A percentile compares a stretch with the other conserved stretches of the same genome.
Evolutionary conservation across 257 asterid species (phyloP).

Genomic region (Penstemon newberryi): DNA sequence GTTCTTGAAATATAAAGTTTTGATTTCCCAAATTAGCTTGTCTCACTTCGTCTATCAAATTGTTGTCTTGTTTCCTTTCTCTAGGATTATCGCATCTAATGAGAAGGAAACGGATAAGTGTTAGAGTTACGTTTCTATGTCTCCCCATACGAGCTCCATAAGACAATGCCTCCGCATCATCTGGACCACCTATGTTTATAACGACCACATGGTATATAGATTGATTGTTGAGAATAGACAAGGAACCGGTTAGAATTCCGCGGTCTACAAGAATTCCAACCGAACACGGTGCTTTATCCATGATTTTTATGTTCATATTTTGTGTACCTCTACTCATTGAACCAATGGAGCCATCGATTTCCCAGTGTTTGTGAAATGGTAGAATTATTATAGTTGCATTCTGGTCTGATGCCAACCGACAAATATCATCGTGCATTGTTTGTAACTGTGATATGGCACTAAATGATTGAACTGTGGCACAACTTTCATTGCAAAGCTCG

Average conservation of each 20-base stretch:
- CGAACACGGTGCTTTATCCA: slow-evolving; percentile 69
- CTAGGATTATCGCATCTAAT: slow-evolving; percentile 59
- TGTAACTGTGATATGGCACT: slow-evolving; percentile 51
- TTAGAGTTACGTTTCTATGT: slow-evolving; percentile 52
- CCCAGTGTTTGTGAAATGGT: slow-evolving; percentile 82
- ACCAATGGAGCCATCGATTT: slow-evolving; percentile 71
- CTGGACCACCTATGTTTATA: slow-evolving; percentile 72
- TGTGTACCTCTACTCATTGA: slow-evolving; percentile 46
- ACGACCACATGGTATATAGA: slow-evolving; percentile 51
- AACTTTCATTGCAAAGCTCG: slow-evolving; percentile 51
- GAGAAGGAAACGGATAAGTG: slow-evolving; percentile 61
- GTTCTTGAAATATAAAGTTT: slow-evolving; percentile 61
- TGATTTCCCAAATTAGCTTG: slow-evolving; percentile 52
- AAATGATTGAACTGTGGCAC: slow-evolving; percentile 56
- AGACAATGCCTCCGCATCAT: slow-evolving; percentile 72
- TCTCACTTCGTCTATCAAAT: slow-evolving; percentile 58
- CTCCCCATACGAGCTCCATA: slow-evolving; percentile 66
- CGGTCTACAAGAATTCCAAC: slow-evolving; percentile 68
- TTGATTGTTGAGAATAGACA: slow-evolving; percentile 48
- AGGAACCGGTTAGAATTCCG: slow-evolving; percentile 46
- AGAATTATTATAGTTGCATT: slow-evolving; percentile 53
- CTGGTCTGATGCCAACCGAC: slow-evolving; percentile 56
- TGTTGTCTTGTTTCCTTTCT: slow-evolving; percentile 60
- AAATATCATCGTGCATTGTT: slow-evolving; percentile 63
- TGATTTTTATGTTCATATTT: slow-evolving; percentile 52